These are phyloP conservation scores for Pythium oligandrum DNA, from an alignment of 352 stramenopile genomes.

Conservation along the genomic window DNA sequence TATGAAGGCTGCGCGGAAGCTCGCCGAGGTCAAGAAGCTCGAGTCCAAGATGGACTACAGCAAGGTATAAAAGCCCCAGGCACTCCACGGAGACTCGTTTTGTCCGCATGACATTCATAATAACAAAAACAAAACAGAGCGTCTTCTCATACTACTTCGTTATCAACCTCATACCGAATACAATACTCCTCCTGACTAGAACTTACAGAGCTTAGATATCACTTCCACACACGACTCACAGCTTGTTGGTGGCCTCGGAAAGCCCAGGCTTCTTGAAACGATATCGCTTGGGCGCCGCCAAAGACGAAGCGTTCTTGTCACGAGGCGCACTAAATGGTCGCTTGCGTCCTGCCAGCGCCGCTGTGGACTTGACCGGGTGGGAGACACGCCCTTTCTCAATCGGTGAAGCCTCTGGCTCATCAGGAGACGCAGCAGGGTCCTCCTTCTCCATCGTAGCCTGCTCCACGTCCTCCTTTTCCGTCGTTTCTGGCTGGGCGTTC, in stretches of 20 bases:
- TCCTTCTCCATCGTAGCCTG: no score
- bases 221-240: constrained; percentile 3
- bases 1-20: constrained; percentile 99
- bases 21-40: constrained; percentile 99
- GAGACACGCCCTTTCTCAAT: not conserved
- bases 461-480: no score
- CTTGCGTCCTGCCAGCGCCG: constrained; percentile 2
- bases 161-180: constrained; percentile 19
- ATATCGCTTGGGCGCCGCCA: constrained; percentile 13
- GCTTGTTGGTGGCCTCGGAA: constrained; percentile 19
- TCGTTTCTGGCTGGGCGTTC: not conserved
- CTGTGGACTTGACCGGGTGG: not conserved
- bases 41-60: constrained; percentile 99
- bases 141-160: not conserved
- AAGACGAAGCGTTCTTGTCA: constrained; percentile 2
- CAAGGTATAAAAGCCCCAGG: constrained; percentile 91
- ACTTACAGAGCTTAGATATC: not conserved
- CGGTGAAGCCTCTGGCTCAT: not conserved
- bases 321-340: constrained; percentile 7
- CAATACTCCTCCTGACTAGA: constrained; percentile 7
- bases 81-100: no score
- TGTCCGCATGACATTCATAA: no score
- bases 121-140: no score
- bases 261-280: constrained; percentile 16
- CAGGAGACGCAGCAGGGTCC: not conserved